Evolutionary conservation across 2,329 filamentous ascomycete species (phyloP).

Genomic region (Salinomyces thailandicus): DNA sequence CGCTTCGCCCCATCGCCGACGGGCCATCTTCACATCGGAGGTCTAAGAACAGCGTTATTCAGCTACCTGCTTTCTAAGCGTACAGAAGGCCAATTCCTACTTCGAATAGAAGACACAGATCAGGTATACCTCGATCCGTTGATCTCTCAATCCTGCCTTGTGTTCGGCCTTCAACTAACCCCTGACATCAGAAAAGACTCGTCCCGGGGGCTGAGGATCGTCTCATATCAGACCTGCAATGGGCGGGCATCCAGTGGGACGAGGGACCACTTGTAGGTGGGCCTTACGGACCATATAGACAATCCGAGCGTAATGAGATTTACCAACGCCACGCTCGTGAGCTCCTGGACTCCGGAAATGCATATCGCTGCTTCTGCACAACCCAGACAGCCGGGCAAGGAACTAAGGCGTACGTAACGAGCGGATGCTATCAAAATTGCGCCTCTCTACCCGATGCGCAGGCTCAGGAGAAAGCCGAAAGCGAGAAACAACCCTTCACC

Average conservation of each 20-base stretch:
- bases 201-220: slow-evolving; percentile 68
- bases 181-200: slow-evolving; percentile 56
- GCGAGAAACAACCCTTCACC: slow-evolving; percentile 58
- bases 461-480: slow-evolving; percentile 56
- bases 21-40: slow-evolving; percentile 85
- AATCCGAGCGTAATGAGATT: slow-evolving; percentile 68
- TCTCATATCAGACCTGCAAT: slow-evolving; percentile 68
- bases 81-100: slow-evolving; percentile 79
- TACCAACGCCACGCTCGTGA: slow-evolving; percentile 62
- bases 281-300: slow-evolving; percentile 73
- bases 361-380: slow-evolving; percentile 90
- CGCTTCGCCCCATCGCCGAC: slow-evolving; percentile 95
- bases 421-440: slow-evolving; percentile 64
- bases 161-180: background rate
- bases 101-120: slow-evolving; percentile 93
- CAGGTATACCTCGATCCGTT: slow-evolving; percentile 47
- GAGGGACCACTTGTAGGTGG: slow-evolving; percentile 83
- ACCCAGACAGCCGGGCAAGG: slow-evolving; percentile 41
- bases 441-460: slow-evolving; percentile 54
- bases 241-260: slow-evolving; percentile 87
- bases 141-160: background rate
- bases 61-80: slow-evolving; percentile 85
- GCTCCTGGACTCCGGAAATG: slow-evolving; percentile 60
- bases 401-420: slow-evolving; percentile 49
- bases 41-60: slow-evolving; percentile 84